Evolutionary conservation across 441 rosid genomes (phyloP).

Genomic region (Erodium texanum): DNA sequence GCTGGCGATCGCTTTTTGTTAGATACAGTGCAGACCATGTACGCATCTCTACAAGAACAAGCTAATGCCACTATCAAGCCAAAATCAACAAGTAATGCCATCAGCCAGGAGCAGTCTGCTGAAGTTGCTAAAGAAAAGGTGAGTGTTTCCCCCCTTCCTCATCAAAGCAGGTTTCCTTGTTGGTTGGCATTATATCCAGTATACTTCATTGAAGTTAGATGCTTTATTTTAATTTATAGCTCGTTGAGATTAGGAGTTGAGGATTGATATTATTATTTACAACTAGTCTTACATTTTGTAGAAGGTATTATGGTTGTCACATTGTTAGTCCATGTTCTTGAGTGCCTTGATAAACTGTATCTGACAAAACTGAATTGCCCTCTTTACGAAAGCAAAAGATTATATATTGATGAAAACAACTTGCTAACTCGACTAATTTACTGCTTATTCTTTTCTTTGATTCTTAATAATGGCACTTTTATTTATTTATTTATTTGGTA

Average conservation of each 20-base stretch:
- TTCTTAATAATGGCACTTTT: slow-evolving; percentile 6
- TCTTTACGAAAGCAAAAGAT: background rate
- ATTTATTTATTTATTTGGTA: slow-evolving; percentile 6
- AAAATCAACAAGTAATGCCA: slow-evolving; percentile 32
- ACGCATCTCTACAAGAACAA: slow-evolving; percentile 61
- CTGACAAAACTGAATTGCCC: no score
- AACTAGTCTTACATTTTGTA: background rate
- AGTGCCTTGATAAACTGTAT: background rate
- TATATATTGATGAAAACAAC: background rate
- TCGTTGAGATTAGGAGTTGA: background rate
- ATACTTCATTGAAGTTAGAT: background rate
- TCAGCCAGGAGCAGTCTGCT: slow-evolving; percentile 49
- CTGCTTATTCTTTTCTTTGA: background rate
- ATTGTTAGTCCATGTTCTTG: slow-evolving; percentile 2
- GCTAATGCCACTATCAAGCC: slow-evolving; percentile 42
- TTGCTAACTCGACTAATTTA: background rate
- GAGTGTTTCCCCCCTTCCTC: slow-evolving; percentile 9
- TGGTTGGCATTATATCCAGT: background rate
- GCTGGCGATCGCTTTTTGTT: slow-evolving; percentile 91
- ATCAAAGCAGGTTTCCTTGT: background rate
- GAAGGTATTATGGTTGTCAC: background rate
- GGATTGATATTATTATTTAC: background rate
- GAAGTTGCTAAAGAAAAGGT: slow-evolving; percentile 94
- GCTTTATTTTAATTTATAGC: background rate
- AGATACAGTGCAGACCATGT: slow-evolving; percentile 65